Percentiles rank a stretch among this genome's conserved stretches.
These are phyloP conservation scores for Litchi chinensis DNA, from an alignment of 345 rosid genomes.

Conservation along the genomic window DNA sequence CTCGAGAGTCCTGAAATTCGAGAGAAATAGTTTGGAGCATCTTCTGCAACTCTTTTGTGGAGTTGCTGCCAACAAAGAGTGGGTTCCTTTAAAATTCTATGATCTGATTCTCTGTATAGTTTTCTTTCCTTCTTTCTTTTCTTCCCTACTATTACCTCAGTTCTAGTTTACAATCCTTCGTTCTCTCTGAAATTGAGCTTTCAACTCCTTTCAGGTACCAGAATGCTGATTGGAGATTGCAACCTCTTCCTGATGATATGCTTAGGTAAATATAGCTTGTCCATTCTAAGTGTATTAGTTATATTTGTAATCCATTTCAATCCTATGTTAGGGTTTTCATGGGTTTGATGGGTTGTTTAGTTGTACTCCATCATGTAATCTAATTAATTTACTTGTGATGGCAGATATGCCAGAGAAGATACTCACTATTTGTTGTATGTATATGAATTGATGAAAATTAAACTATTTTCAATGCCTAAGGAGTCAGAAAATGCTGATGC, in stretches of 20 bases:
- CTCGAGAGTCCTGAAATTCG: constrained; percentile 83
- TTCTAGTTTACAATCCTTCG: constrained; percentile 6
- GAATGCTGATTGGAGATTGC: constrained; percentile 96
- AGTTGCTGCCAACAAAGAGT: constrained; percentile 91
- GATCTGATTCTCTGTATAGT: constrained; percentile 9
- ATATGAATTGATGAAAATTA: constrained; percentile 66
- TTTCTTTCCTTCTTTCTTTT: constrained; percentile 3
- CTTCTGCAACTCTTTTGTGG: constrained; percentile 77
- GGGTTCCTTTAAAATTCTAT: constrained; percentile 26
- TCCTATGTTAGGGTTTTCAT: neutral
- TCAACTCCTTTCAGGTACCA: constrained; percentile 75
- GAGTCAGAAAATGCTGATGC: constrained; percentile 52
- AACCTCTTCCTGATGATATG: constrained; percentile 92
- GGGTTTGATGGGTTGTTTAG: neutral
- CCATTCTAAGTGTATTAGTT: neutral
- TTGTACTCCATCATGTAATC: neutral
- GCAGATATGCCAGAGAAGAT: constrained; percentile 96
- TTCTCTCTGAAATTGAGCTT: constrained; percentile 20
- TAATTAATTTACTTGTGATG: constrained; percentile 25
- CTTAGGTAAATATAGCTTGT: constrained; percentile 44
- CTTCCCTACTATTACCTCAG: constrained; percentile 1
- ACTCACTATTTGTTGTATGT: constrained; percentile 89
- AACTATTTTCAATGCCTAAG: constrained; percentile 44
- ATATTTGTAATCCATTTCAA: neutral
- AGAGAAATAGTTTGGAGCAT: constrained; percentile 85